Evolutionary conservation across 225 moss, liverwort and hornwort genomes (phyloP).

Genomic region (Polytrichum commune): DNA sequence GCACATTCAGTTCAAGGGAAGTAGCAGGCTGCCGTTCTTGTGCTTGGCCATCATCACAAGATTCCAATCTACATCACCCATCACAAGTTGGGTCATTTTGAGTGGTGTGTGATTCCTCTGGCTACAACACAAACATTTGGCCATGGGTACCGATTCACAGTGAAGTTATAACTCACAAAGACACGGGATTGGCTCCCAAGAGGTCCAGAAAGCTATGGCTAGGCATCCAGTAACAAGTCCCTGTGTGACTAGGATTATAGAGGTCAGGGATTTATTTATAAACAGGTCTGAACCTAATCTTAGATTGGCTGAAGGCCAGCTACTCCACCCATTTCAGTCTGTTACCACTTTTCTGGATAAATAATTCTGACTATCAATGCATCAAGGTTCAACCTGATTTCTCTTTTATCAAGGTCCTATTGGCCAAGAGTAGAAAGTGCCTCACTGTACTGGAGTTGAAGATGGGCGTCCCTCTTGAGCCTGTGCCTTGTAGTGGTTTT

Average conservation of each 20-base stretch:
- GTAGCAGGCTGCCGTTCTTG: constrained; percentile 4
- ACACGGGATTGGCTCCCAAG: too few species aligned
- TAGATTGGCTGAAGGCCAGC: too few species aligned
- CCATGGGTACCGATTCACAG: too few species aligned
- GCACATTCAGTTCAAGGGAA: constrained; percentile 1
- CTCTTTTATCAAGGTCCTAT: not conserved
- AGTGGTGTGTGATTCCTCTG: not conserved
- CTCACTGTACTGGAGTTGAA: constrained; percentile 42
- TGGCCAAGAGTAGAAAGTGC: constrained; percentile 19
- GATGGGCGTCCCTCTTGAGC: constrained; percentile 61
- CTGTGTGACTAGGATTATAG: too few species aligned
- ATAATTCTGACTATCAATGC: not conserved
- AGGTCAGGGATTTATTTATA: too few species aligned
- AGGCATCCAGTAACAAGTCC: too few species aligned
- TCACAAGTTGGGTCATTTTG: not conserved
- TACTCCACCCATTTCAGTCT: too few species aligned
- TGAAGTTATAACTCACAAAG: too few species aligned
- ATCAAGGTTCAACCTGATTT: not conserved
- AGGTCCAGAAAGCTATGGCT: too few species aligned
- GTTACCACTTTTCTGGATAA: too few species aligned
- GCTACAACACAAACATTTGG: not conserved
- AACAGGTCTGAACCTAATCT: too few species aligned
- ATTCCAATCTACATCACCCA: not conserved
- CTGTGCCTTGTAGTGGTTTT: constrained; percentile 65
- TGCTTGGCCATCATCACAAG: not conserved